phyloP scores from a whole-genome alignment of 106 monocot genomes.

The Apostasia shenzhenica region DNA sequence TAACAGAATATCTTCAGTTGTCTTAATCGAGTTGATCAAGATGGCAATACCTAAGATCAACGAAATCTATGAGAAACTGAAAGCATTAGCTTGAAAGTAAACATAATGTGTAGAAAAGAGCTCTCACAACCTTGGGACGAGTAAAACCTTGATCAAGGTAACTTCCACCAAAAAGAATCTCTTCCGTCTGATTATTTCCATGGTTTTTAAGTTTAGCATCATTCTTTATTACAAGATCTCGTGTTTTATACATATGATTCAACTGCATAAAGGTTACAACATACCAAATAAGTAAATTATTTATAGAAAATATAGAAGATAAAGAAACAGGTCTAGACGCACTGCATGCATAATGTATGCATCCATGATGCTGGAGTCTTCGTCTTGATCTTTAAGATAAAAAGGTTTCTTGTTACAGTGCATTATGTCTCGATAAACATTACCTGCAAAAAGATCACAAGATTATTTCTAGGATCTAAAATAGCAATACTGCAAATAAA shows the following conservation, averaged over 20 bases:
- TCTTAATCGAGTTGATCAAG: no score
- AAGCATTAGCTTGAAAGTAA: no score
- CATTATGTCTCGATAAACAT: slow-evolving; percentile 87
- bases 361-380: slow-evolving; percentile 84
- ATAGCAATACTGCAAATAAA: neutral
- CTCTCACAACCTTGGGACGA: slow-evolving; percentile 76
- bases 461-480: neutral
- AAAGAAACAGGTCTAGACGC: slow-evolving; percentile 19
- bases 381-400: slow-evolving; percentile 63
- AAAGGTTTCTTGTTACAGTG: slow-evolving; percentile 89
- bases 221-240: slow-evolving; percentile 71
- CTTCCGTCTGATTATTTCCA: slow-evolving; percentile 36
- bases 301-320: neutral
- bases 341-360: slow-evolving; percentile 94
- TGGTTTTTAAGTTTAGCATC: slow-evolving; percentile 56
- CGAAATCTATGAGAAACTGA: no score
- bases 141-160: slow-evolving; percentile 97
- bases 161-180: slow-evolving; percentile 35
- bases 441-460: slow-evolving; percentile 36
- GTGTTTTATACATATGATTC: slow-evolving; percentile 76
- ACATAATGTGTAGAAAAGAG: no score
- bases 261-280: slow-evolving; percentile 36
- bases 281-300: slow-evolving; percentile 7
- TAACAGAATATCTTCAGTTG: no score
- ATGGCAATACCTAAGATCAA: no score